A percentile compares a stretch with the other conserved stretches of the same genome.
phyloP scores from a whole-genome alignment of 2,329 filamentous ascomycete genomes.

The Chaetomiaceae sp. region DNA sequence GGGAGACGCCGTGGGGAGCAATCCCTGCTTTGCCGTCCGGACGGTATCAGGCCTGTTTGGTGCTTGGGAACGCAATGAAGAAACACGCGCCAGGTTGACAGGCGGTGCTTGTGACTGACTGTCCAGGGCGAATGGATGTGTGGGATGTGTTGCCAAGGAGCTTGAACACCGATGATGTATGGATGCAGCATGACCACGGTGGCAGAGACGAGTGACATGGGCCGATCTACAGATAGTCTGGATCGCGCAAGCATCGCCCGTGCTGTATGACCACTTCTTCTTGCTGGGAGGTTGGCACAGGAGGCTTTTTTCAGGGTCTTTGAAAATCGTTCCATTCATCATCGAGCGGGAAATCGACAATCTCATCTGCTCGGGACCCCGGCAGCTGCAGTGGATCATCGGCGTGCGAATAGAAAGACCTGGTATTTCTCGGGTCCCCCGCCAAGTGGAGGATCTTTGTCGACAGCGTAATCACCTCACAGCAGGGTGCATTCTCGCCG shows the following conservation, averaged over 20 bases:
- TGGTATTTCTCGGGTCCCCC: neutral
- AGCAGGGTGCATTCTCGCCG: slow-evolving; percentile 11
- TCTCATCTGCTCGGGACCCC: no score
- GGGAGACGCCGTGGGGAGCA: neutral
- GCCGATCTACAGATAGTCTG: slow-evolving; percentile 11
- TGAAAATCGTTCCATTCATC: no score
- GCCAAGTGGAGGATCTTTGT: slow-evolving; percentile 12
- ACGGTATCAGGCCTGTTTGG: no score
- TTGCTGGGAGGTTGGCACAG: neutral
- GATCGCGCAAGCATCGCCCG: slow-evolving; percentile 9
- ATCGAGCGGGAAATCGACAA: no score
- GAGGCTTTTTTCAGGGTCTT: neutral
- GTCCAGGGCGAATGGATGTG: neutral
- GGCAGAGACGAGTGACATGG: slow-evolving; percentile 3
- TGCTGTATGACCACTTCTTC: neutral
- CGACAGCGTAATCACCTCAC: slow-evolving; percentile 9
- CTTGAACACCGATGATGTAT: slow-evolving; percentile 6
- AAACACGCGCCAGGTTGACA: no score
- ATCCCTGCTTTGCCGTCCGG: neutral
- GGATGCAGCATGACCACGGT: slow-evolving; percentile 13
- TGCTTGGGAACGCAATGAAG: no score
- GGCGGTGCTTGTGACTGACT: neutral
- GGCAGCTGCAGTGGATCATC: slow-evolving; percentile 4
- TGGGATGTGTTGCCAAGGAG: slow-evolving; percentile 3
- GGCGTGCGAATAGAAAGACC: slow-evolving; percentile 2